Evolutionary conservation across 78 protist genomes (phyloP).

Genomic region (Dictyostelium citrinum): DNA sequence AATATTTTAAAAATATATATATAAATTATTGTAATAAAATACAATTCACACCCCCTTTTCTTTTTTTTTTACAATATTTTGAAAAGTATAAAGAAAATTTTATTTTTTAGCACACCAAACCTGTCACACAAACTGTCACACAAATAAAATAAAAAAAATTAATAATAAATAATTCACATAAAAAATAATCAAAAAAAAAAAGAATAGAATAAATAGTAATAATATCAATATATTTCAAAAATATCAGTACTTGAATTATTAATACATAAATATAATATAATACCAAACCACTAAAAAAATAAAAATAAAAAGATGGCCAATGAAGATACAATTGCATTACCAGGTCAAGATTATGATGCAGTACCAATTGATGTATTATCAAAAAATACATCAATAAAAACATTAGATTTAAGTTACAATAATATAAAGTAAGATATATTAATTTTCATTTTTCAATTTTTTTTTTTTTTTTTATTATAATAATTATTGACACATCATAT

Average conservation of each 20-base stretch:
- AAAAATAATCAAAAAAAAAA: no score
- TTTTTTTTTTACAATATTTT: background rate
- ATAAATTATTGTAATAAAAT: no score
- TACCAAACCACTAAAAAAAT: background rate
- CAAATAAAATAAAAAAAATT: no score
- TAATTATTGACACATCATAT: background rate
- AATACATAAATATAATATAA: no score
- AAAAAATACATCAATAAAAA: conserved; percentile 27
- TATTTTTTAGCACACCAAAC: background rate
- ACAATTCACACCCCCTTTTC: background rate
- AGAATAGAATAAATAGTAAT: no score
- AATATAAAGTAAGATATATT: conserved; percentile 43
- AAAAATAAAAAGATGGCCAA: background rate
- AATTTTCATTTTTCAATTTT: background rate
- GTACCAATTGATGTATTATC: conserved; percentile 26
- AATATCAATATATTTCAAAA: no score
- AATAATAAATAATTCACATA: background rate
- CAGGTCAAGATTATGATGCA: conserved; percentile 55
- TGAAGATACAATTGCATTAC: conserved; percentile 42
- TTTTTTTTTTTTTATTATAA: background rate
- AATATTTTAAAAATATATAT: background rate
- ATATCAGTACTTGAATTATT: no score
- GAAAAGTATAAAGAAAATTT: background rate
- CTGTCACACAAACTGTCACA: background rate
- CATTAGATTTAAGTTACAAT: conserved; percentile 64